phyloP scores from a whole-genome alignment of 345 rosid species.

The Salix koriyanagi region DNA sequence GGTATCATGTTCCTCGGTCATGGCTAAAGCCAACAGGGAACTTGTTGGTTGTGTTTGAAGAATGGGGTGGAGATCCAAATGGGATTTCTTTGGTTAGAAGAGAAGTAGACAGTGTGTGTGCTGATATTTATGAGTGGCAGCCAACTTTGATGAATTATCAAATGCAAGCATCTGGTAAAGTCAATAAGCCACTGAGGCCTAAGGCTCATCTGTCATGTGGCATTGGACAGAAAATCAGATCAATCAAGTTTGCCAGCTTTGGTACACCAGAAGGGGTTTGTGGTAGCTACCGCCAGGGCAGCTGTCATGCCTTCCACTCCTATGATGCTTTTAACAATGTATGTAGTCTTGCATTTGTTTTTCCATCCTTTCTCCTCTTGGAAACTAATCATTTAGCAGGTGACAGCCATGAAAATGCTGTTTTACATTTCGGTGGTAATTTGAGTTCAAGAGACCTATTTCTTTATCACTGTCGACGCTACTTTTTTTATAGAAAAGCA shows the following conservation, averaged over 20 bases:
- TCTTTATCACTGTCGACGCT: not conserved
- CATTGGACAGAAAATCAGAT: conserved; percentile 71
- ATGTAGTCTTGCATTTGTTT: conserved; percentile 16
- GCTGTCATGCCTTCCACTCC: conserved; percentile 91
- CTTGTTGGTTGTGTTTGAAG: conserved; percentile 90
- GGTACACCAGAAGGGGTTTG: conserved; percentile 91
- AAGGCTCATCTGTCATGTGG: conserved; percentile 83
- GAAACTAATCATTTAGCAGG: not conserved
- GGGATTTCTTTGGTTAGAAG: conserved; percentile 80
- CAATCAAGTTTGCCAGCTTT: conserved; percentile 89
- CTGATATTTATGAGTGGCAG: conserved; percentile 93
- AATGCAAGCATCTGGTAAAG: conserved; percentile 83
- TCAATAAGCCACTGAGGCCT: conserved; percentile 74
- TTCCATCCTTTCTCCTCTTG: not conserved
- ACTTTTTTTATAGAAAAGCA: not conserved
- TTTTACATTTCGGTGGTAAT: not conserved
- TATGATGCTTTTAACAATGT: conserved; percentile 93
- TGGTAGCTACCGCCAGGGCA: conserved; percentile 76
- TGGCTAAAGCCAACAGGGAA: conserved; percentile 91
- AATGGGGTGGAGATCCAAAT: conserved; percentile 96
- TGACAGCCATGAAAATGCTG: not conserved
- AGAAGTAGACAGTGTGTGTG: conserved; percentile 77
- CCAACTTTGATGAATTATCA: conserved; percentile 77
- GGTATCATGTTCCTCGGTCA: conserved; percentile 91
- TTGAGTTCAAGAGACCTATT: not conserved